Evolutionary conservation across 495 filamentous ascomycete species (phyloP), one percentile per base, ranked within the genome.

Genomic region (Immersiella caudata): DNA sequence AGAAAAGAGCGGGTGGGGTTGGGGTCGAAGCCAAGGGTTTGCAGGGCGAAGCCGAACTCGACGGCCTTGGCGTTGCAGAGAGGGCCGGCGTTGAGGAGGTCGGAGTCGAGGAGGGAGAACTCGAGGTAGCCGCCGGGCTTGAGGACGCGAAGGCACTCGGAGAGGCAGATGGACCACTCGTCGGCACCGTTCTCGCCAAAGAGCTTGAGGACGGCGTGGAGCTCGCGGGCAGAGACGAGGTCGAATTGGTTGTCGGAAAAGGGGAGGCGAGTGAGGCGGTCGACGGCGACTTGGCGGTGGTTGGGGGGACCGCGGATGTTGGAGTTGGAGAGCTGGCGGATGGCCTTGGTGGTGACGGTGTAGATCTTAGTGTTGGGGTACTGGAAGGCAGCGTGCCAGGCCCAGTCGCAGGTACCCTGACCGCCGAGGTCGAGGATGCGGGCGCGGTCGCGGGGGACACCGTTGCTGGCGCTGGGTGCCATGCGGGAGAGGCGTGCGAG

Each of bases 101-200:
- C 93, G 0, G 93, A 89, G 76, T 99, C 95, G 71, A 98, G 84
- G 7, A 97, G 79, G 64, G 86, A 86, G 83, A 93, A 99, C 73
- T 99, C 94, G 67, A 99, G 81, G 76, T 92, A 93, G 16, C 95
- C 95, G 59, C 93, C 94, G 0, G 93, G 95, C 79, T 94, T 95
- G 72, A 99, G 87, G 64, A 92, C 89, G 63, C 95, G 94, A 75
- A 91, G 86, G 78, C 93, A 96, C 79, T 99, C 95, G 35, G 80
- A 79, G 1, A 98, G 84, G 69, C 91, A 93, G 51, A 89, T 85
- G 71, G 96, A 91, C 80, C 94, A 98, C 74, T 98, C 94, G 71
- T 99, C 94, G 29, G 83, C 74, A 25, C 86, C 81, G 66, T 83
- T 79, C 73, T 88, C 80, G 77, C 76, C 81, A 70, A 78, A 88